phyloP scores from a whole-genome alignment of 768 basidiomycete genomes.

The Hericium coralloides region DNA sequence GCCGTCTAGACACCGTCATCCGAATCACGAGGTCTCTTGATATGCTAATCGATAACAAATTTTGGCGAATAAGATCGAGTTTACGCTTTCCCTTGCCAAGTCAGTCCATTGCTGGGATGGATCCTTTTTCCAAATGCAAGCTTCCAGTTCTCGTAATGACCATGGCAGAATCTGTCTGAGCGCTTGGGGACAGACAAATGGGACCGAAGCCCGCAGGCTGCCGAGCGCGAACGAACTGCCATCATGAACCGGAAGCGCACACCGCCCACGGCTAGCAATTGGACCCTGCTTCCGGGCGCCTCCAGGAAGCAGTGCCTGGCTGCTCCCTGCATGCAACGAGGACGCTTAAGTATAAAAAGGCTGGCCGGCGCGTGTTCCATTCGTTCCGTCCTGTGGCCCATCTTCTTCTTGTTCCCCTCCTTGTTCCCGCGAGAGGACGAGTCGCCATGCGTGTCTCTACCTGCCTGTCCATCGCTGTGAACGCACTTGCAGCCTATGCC shows the following conservation, averaged over 20 bases:
- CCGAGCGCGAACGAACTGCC: background rate
- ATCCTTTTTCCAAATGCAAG: too few species aligned
- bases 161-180: too few species aligned
- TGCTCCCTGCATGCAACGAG: background rate
- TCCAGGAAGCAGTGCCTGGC: background rate
- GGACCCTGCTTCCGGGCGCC: background rate
- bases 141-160: too few species aligned
- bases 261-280: background rate
- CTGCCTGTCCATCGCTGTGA: conserved; percentile 1
- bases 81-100: too few species aligned
- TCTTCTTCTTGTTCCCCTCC: background rate
- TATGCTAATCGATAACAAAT: too few species aligned
- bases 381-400: background rate
- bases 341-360: background rate
- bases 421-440: background rate
- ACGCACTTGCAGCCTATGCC: background rate
- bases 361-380: background rate
- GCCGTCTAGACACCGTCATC: too few species aligned
- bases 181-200: too few species aligned
- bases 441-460: conserved; percentile 5
- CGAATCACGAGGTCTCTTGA: too few species aligned
- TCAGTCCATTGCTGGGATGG: too few species aligned
- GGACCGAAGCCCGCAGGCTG: background rate
- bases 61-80: too few species aligned
- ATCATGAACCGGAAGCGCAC: background rate